Evolutionary conservation across 768 basidiomycete species (phyloP).

Genomic region (Xerocomellus chrysenteron): DNA sequence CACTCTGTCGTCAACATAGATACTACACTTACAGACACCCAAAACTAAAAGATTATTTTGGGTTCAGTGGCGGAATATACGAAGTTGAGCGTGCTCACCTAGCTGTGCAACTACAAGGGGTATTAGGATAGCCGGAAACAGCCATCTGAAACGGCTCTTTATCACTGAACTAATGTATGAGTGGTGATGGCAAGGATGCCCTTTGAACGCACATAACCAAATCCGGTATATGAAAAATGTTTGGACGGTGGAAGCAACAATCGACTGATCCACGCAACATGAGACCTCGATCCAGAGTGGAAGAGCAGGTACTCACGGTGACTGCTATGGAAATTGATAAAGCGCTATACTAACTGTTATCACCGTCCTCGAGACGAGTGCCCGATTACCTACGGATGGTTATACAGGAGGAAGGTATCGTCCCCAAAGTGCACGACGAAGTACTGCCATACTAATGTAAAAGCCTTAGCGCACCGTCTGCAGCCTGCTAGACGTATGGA

Average conservation of each 20-base stretch:
- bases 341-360: slow-evolving; percentile 16
- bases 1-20: background rate
- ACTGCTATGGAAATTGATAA: slow-evolving; percentile 20
- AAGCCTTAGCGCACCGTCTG: background rate
- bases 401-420: slow-evolving; percentile 1
- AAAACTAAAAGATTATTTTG: slow-evolving; percentile 8
- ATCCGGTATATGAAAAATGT: slow-evolving; percentile 29
- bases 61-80: background rate
- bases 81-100: slow-evolving; percentile 5
- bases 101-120: slow-evolving; percentile 19
- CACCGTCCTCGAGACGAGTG: background rate
- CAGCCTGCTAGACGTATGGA: background rate
- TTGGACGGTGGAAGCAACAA: slow-evolving; percentile 21
- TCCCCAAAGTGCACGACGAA: slow-evolving; percentile 25
- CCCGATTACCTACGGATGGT: slow-evolving; percentile 21
- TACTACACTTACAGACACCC: slow-evolving; percentile 9
- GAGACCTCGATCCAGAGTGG: slow-evolving; percentile 9
- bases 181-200: background rate
- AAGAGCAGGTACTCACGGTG: slow-evolving; percentile 14
- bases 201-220: slow-evolving; percentile 19
- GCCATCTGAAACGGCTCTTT: slow-evolving; percentile 17
- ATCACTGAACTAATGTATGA: slow-evolving; percentile 8
- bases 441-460: slow-evolving; percentile 21
- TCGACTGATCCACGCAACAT: slow-evolving; percentile 15
- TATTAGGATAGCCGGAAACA: slow-evolving; percentile 15